Conservation (phyloP, 2,329 filamentous ascomycete species). For the Alternaria gaisen region DNA sequence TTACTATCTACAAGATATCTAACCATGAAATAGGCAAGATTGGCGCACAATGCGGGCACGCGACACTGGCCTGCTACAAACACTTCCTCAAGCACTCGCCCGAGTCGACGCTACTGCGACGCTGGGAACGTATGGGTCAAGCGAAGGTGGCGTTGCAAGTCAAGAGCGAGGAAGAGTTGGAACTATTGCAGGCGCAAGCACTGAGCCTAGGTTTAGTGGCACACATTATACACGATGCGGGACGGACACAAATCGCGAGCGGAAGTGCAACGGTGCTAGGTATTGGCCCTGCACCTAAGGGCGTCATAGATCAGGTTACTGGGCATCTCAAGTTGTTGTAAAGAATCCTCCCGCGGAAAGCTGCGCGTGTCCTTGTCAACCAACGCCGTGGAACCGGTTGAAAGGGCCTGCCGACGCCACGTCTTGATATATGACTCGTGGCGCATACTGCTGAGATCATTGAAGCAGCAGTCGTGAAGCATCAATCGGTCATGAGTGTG, state of each 20-base stretch:
- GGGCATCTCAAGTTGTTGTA: constrained; percentile 84
- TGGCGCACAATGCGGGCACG: constrained; percentile 92
- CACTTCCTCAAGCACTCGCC: constrained; percentile 67
- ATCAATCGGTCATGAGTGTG: background rate
- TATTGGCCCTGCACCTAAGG: constrained; percentile 76
- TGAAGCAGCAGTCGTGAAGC: background rate
- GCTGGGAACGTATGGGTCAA: constrained; percentile 88
- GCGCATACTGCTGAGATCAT: background rate
- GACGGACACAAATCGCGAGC: constrained; percentile 92
- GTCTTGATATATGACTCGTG: constrained; percentile 14
- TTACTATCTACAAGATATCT: background rate
- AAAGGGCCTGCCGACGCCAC: background rate
- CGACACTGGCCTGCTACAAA: constrained; percentile 98
- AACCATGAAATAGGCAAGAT: constrained; percentile 77
- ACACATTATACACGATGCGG: constrained; percentile 93
- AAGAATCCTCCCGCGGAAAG: background rate
- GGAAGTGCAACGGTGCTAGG: constrained; percentile 93
- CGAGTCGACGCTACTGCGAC: constrained; percentile 71
- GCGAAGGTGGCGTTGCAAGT: constrained; percentile 93
- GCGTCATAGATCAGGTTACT: constrained; percentile 85
- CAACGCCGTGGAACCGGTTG: background rate
- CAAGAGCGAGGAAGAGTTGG: constrained; percentile 80
- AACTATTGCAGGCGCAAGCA: constrained; percentile 81
- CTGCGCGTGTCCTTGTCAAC: background rate
- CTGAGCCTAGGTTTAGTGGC: constrained; percentile 85